phyloP scores from a whole-genome alignment of 2,329 filamentous ascomycete species.

The Byssothecium circinans region DNA sequence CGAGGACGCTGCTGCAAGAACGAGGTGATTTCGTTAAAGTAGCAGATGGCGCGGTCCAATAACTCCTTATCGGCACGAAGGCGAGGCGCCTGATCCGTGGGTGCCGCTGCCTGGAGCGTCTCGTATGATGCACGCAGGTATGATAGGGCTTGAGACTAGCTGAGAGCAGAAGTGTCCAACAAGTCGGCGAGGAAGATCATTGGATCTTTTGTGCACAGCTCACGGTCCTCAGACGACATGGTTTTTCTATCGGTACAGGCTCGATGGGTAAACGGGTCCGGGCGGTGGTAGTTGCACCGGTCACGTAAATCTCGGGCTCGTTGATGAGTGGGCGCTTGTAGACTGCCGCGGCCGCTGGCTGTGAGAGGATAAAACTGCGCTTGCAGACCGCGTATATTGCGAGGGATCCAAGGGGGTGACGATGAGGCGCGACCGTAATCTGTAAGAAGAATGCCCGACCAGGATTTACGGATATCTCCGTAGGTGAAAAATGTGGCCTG shows the following conservation, averaged over 20 bases:
- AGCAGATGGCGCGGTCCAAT: too few species aligned
- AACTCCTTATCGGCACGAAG: too few species aligned
- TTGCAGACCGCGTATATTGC: background rate
- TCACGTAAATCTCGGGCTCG: background rate
- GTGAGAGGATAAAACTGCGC: background rate
- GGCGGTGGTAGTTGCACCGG: background rate
- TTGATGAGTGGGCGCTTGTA: background rate
- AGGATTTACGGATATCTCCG: background rate
- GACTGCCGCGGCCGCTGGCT: background rate
- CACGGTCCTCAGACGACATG: background rate
- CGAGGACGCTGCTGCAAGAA: too few species aligned
- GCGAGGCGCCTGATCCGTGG: too few species aligned
- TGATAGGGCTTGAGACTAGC: too few species aligned
- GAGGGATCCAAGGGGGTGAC: background rate
- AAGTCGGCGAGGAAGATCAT: background rate
- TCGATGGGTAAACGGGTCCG: background rate
- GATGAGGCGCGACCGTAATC: background rate
- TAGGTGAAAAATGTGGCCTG: background rate
- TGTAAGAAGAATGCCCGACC: background rate
- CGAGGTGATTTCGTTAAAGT: too few species aligned
- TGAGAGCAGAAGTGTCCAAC: background rate
- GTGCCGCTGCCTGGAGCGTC: too few species aligned
- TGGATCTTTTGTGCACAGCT: background rate
- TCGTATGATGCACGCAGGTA: too few species aligned
- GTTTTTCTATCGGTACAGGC: background rate